phyloP scores from a whole-genome alignment of 495 filamentous ascomycete species.

The Astrothelium macrocarpum region DNA sequence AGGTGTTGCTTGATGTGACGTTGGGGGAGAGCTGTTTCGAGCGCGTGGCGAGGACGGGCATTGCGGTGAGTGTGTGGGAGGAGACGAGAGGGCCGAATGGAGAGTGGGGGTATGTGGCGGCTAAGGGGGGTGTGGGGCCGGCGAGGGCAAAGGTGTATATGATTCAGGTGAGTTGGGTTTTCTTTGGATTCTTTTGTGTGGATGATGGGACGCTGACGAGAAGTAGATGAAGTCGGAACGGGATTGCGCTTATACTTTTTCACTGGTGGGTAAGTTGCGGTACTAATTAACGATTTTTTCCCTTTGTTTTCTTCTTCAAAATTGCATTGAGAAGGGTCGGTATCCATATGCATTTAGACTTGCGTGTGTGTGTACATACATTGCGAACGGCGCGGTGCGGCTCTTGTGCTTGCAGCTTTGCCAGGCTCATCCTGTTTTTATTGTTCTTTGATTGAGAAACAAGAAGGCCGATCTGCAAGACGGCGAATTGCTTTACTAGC shows the following conservation, averaged over 20 bases:
- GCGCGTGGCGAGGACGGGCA: slow-evolving; percentile 68
- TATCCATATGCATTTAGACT: background rate
- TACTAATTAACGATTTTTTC: slow-evolving; percentile 13
- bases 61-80: slow-evolving; percentile 80
- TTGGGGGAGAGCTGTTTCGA: slow-evolving; percentile 78
- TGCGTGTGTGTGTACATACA: background rate
- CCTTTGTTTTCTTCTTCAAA: background rate
- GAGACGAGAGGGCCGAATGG: slow-evolving; percentile 55
- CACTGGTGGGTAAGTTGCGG: slow-evolving; percentile 23
- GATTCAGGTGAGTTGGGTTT: slow-evolving; percentile 47
- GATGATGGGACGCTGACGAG: background rate
- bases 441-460: background rate
- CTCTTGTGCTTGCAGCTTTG: background rate
- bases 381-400: background rate
- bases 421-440: background rate
- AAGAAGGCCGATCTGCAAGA: background rate
- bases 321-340: background rate
- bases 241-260: slow-evolving; percentile 26
- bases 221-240: slow-evolving; percentile 25
- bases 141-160: slow-evolving; percentile 70
- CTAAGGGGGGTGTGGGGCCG: slow-evolving; percentile 58
- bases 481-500: background rate
- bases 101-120: slow-evolving; percentile 52
- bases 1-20: slow-evolving; percentile 70
- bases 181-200: background rate